Evolutionary conservation across 305 asterid species (phyloP).

Genomic region (Caryopteris hybrid): DNA sequence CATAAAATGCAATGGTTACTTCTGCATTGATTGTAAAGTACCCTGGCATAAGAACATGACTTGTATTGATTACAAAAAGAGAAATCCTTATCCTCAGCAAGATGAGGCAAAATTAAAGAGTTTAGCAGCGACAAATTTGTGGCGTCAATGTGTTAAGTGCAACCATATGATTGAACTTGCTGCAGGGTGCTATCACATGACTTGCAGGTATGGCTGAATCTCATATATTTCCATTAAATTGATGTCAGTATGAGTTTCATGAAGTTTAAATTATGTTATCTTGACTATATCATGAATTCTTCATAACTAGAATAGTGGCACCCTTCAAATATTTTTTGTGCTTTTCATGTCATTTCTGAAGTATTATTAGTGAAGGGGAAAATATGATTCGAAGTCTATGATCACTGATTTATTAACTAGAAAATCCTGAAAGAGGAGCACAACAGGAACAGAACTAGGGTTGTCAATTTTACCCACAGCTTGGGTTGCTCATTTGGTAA

Average conservation of each 20-base stretch:
- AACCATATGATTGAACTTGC: constrained; percentile 87
- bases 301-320: background rate
- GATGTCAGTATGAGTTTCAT: constrained; percentile 5
- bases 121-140: constrained; percentile 56
- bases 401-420: background rate
- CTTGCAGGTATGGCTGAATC: constrained; percentile 70
- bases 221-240: background rate
- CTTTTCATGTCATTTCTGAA: background rate
- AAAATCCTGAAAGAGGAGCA: background rate
- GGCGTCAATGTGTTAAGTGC: constrained; percentile 90
- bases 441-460: too few relatives aligned
- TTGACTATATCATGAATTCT: background rate
- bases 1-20: constrained; percentile 42
- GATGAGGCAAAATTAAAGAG: constrained; percentile 67
- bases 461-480: too few relatives aligned
- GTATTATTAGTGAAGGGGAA: background rate
- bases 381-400: background rate
- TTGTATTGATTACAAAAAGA: constrained; percentile 42
- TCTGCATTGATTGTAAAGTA: constrained; percentile 68
- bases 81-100: constrained; percentile 36
- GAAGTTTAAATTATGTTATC: background rate
- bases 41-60: constrained; percentile 70
- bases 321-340: background rate
- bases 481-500: too few relatives aligned
- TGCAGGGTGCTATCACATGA: constrained; percentile 88